Percentiles rank a stretch among this genome's conserved stretches.
Evolutionary conservation across 2,329 filamentous ascomycete genomes (phyloP).

Genomic region (Colletotrichum destructivum): DNA sequence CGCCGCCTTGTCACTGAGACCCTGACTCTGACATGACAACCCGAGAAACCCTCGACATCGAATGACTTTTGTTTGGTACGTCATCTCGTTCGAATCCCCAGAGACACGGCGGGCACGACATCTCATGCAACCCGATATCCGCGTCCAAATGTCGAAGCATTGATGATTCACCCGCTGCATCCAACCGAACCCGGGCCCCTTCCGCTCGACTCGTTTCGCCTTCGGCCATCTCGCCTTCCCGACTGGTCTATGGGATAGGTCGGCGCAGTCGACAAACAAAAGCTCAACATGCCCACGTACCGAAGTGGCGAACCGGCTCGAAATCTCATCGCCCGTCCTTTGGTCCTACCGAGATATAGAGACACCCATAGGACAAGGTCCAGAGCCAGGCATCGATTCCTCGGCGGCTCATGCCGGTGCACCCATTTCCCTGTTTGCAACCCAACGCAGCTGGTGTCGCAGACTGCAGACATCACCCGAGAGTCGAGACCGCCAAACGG

Average conservation of each 20-base stretch:
- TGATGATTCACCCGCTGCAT: slow-evolving; percentile 3
- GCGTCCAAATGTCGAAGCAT: background rate
- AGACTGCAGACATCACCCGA: background rate
- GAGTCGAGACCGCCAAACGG: background rate
- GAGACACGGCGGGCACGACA: background rate
- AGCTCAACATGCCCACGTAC: slow-evolving; percentile 18
- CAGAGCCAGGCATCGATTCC: background rate
- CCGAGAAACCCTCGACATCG: background rate
- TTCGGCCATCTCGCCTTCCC: background rate
- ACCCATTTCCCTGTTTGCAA: slow-evolving; percentile 9
- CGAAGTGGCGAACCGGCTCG: slow-evolving; percentile 11
- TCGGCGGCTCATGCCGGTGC: slow-evolving; percentile 8
- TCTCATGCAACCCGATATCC: background rate
- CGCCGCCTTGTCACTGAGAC: slow-evolving; percentile 13
- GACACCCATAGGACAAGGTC: background rate
- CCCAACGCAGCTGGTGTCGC: background rate
- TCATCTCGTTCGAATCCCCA: slow-evolving; percentile 10
- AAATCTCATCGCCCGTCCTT: background rate
- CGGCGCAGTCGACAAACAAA: background rate
- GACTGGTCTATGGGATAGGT: slow-evolving; percentile 1
- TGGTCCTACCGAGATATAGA: background rate
- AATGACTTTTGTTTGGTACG: background rate
- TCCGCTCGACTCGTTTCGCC: background rate
- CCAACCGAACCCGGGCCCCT: background rate
- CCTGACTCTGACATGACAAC: slow-evolving; percentile 1